Percentiles rank a stretch among this genome's conserved stretches.
Conservation (phyloP, 345 rosid species). For the Arabis alpina region DNA sequence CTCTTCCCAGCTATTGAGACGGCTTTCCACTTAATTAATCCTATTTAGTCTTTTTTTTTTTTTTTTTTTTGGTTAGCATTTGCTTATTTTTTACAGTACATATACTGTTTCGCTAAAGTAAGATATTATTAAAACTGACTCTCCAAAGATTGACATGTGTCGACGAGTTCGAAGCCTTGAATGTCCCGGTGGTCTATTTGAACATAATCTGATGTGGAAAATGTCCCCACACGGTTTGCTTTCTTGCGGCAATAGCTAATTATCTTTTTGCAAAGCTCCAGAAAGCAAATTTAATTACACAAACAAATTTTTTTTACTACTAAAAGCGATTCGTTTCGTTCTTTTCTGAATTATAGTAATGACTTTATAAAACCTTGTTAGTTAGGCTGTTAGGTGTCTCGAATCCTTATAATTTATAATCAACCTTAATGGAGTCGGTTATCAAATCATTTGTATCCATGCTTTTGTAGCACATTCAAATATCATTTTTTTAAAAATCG, state of each 20-base stretch:
- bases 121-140: too few species aligned
- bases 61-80: too few species aligned
- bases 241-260: constrained; percentile 30
- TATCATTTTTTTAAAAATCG: background rate
- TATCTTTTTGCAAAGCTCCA: constrained; percentile 19
- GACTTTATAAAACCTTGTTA: constrained; percentile 10
- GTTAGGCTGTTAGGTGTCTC: constrained; percentile 38
- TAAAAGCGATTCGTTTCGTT: constrained; percentile 30
- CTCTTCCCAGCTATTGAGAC: too few species aligned
- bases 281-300: constrained; percentile 7
- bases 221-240: constrained; percentile 31
- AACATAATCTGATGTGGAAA: constrained; percentile 13
- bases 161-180: constrained; percentile 8
- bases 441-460: constrained; percentile 28
- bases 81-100: too few species aligned
- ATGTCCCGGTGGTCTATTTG: constrained; percentile 6
- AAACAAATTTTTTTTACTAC: constrained; percentile 1
- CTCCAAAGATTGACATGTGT: constrained; percentile 1
- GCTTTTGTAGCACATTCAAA: constrained; percentile 29
- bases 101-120: too few species aligned
- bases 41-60: too few species aligned
- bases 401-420: constrained; percentile 13
- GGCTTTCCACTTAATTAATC: too few species aligned
- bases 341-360: background rate
- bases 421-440: constrained; percentile 42